Conservation (phyloP, 495 filamentous ascomycete genomes). For the Hypoxylon rickii region DNA sequence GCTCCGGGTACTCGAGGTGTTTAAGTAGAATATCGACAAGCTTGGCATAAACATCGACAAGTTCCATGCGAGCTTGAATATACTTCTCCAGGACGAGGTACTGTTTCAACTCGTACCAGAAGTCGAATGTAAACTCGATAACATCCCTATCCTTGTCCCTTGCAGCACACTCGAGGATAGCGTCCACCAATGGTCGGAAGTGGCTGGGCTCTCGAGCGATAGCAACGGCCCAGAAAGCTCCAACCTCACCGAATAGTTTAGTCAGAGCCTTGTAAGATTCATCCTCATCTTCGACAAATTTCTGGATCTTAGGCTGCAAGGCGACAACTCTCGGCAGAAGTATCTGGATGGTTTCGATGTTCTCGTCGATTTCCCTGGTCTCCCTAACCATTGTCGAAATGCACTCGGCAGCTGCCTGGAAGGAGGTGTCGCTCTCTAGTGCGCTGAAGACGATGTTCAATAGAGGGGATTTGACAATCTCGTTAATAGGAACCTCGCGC, state of each 20-base stretch:
- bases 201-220: constrained; percentile 80
- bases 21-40: constrained; percentile 92
- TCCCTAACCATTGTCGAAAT: constrained; percentile 89
- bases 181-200: constrained; percentile 86
- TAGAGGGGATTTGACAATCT: constrained; percentile 83
- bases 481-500: constrained; percentile 81
- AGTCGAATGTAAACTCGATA: constrained; percentile 87
- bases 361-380: constrained; percentile 91
- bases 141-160: constrained; percentile 87
- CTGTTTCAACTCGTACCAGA: constrained; percentile 99
- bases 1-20: constrained; percentile 86
- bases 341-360: constrained; percentile 73
- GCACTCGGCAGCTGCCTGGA: constrained; percentile 91
- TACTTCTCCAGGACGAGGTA: constrained; percentile 90
- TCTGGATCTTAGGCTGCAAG: constrained; percentile 75
- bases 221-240: constrained; percentile 89
- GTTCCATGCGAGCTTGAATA: constrained; percentile 73
- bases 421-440: constrained; percentile 72
- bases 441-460: constrained; percentile 80
- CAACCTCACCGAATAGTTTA: constrained; percentile 88
- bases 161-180: constrained; percentile 85
- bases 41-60: constrained; percentile 78
- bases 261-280: constrained; percentile 89
- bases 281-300: constrained; percentile 79
- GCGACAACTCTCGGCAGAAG: constrained; percentile 84